Percentiles rank a stretch among this genome's conserved stretches.
These are phyloP conservation scores for Acer saccharum DNA, from an alignment of 345 rosid genomes.

Conservation along the genomic window DNA sequence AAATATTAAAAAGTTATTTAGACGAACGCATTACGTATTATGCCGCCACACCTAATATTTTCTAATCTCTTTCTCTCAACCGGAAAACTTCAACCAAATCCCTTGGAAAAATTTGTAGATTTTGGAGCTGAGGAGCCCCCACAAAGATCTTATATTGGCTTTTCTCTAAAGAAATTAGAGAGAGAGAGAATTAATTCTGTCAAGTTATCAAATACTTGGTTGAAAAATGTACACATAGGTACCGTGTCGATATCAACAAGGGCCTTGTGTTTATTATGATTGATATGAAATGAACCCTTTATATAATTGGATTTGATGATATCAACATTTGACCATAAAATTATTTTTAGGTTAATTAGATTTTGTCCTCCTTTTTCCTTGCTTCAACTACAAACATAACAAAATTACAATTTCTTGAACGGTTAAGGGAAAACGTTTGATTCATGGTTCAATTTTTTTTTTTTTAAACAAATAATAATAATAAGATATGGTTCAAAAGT, in stretches of 20 bases:
- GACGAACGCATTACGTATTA: no score
- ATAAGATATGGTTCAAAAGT: no score
- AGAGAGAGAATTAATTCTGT: not conserved
- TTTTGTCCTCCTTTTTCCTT: not conserved
- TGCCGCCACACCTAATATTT: no score
- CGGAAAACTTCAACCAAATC: not conserved
- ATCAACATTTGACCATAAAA: not conserved
- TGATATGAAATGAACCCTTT: not conserved
- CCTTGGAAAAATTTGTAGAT: not conserved
- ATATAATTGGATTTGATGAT: not conserved
- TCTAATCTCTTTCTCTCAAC: not conserved
- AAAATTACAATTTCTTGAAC: not conserved
- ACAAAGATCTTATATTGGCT: slow-evolving; percentile 1
- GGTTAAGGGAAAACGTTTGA: not conserved
- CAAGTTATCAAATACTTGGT: not conserved
- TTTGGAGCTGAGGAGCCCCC: not conserved
- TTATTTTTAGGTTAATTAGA: not conserved
- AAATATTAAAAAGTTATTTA: no score
- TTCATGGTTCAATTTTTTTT: no score
- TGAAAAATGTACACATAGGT: slow-evolving; percentile 11
- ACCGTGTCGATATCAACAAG: not conserved
- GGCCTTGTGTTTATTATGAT: not conserved
- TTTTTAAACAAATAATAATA: no score
- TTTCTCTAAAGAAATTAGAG: not conserved
- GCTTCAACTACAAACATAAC: slow-evolving; percentile 4